Conservation (phyloP, 208 protist genomes). For the Wallacemonas sp. region DNA sequence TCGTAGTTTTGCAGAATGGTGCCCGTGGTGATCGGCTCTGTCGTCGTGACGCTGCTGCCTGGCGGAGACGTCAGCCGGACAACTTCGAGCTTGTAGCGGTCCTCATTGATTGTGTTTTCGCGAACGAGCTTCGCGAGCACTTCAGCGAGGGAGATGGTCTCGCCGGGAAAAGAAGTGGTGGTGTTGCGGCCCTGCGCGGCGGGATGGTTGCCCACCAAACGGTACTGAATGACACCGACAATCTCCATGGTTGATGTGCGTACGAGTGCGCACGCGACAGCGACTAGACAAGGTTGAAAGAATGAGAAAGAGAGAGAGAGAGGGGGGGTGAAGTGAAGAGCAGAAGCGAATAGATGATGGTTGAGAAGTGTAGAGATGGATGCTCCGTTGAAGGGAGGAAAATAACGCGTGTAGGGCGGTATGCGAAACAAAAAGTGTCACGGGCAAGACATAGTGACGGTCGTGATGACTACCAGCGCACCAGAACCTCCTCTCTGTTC, state of each 20-base stretch:
- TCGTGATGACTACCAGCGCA: too few relatives aligned
- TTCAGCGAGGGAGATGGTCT: conserved; percentile 33
- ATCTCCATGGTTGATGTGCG: conserved; percentile 36
- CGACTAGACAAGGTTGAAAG: too few relatives aligned
- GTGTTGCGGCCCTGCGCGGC: conserved; percentile 72
- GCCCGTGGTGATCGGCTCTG: not conserved
- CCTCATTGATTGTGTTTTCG: conserved; percentile 78
- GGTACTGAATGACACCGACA: conserved; percentile 69
- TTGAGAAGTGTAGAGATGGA: too few relatives aligned
- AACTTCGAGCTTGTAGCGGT: conserved; percentile 69
- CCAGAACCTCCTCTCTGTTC: too few relatives aligned
- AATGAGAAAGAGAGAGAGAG: not conserved
- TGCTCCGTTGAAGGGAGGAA: too few relatives aligned
- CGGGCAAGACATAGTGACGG: too few relatives aligned
- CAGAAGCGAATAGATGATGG: too few relatives aligned
- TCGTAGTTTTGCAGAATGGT: conserved; percentile 66
- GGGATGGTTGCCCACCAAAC: conserved; percentile 74
- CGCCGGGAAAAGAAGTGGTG: conserved; percentile 69
- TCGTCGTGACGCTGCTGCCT: conserved; percentile 13
- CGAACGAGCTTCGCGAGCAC: conserved; percentile 58
- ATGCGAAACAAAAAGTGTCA: too few relatives aligned
- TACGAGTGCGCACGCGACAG: not conserved
- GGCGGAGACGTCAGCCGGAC: conserved; percentile 13
- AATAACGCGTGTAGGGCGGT: too few relatives aligned
- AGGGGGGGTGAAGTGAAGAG: too few relatives aligned